A percentile compares a stretch with the other conserved stretches of the same genome.
phyloP scores from a whole-genome alignment of 2,329 filamentous ascomycete species.

The Amauroascus verrucosus region DNA sequence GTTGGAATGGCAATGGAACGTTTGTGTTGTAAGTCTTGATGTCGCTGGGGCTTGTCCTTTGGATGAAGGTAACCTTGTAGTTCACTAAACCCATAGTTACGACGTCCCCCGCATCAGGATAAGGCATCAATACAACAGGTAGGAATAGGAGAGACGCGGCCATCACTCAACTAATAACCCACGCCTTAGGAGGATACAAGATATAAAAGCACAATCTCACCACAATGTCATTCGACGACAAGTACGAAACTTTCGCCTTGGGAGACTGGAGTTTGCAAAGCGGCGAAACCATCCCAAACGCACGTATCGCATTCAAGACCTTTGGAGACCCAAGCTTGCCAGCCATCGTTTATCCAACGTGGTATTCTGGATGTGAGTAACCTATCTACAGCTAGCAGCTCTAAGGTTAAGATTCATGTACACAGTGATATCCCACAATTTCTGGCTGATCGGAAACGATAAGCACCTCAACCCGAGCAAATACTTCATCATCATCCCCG shows the following conservation, averaged over 20 bases:
- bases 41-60: no score
- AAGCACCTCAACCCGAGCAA: conserved; percentile 55
- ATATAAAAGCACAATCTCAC: no score
- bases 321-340: conserved; percentile 54
- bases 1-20: no score
- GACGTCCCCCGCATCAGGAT: no score
- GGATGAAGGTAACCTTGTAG: no score
- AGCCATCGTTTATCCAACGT: conserved; percentile 65
- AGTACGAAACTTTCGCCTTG: conserved; percentile 46
- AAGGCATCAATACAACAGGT: no score
- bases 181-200: no score
- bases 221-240: conserved; percentile 16
- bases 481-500: conserved; percentile 59
- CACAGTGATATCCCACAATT: conserved; percentile 54
- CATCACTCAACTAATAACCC: no score
- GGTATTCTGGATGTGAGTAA: conserved; percentile 55
- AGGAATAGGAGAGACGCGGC: no score
- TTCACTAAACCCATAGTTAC: no score
- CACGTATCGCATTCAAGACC: conserved; percentile 67
- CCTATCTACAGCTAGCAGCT: not conserved
- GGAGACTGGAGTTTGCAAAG: conserved; percentile 59
- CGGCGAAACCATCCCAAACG: conserved; percentile 51
- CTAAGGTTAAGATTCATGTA: conserved; percentile 10
- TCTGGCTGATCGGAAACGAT: conserved; percentile 60
- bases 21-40: no score